These are phyloP conservation scores for Irpex sp. DNA, from an alignment of 1,284 basidiomycete genomes.

Conservation along the genomic window DNA sequence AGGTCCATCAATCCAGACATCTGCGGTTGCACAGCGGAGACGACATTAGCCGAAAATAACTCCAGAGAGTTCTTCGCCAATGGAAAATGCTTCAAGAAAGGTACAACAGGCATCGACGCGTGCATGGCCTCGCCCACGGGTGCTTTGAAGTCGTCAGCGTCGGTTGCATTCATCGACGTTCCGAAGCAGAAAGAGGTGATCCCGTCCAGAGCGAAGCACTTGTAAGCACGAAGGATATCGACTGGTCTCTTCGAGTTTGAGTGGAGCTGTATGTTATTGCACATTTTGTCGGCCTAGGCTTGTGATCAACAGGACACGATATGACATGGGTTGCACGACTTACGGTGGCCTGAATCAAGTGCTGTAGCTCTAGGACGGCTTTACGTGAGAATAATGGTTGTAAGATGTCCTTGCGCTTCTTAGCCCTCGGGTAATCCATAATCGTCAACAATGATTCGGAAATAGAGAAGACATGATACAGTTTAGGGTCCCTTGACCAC, in stretches of 20 bases:
- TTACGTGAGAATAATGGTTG: slow-evolving; percentile 29
- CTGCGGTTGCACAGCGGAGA: slow-evolving; percentile 1
- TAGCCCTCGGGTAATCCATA: slow-evolving; percentile 23
- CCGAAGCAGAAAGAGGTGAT: slow-evolving; percentile 29
- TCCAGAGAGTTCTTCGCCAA: slow-evolving; percentile 12
- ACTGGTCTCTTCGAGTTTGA: slow-evolving; percentile 6
- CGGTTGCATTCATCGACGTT: slow-evolving; percentile 16
- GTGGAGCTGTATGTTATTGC: slow-evolving; percentile 4
- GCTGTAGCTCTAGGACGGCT: slow-evolving; percentile 27
- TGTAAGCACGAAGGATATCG: slow-evolving; percentile 18
- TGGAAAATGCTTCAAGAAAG: slow-evolving; percentile 26
- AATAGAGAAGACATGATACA: slow-evolving; percentile 26
- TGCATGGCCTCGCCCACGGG: slow-evolving; percentile 23
- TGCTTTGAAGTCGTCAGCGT: slow-evolving; percentile 24
- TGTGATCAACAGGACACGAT: not conserved
- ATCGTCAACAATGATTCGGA: slow-evolving; percentile 23
- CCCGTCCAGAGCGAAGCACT: slow-evolving; percentile 23
- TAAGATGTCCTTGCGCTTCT: slow-evolving; percentile 26
- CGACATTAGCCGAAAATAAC: slow-evolving; percentile 5
- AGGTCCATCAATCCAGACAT: not conserved
- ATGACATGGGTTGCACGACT: not conserved
- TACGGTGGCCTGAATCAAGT: slow-evolving; percentile 20
- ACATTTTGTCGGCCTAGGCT: slow-evolving; percentile 6
- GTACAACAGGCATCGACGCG: slow-evolving; percentile 15
- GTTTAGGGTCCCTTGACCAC: slow-evolving; percentile 25